Evolutionary conservation across 2,329 filamentous ascomycete genomes (phyloP).

Genomic region (Aspergillus quadricinctus): DNA sequence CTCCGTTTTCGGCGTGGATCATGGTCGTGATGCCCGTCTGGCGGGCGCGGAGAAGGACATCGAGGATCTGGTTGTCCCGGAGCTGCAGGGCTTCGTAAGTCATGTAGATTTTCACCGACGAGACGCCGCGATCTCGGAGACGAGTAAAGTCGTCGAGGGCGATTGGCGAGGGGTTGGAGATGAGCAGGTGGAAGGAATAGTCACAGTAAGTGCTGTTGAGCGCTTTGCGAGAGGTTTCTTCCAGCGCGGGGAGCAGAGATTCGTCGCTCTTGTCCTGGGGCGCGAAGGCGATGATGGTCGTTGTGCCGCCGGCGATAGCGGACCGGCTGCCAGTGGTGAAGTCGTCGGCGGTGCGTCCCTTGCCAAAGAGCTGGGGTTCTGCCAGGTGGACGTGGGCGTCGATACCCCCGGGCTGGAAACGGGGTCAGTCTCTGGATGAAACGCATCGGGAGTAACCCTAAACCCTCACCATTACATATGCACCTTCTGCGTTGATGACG

Average conservation of each 20-base stretch:
- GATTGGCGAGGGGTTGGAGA: too few relatives aligned
- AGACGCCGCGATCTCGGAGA: slow-evolving; percentile 26
- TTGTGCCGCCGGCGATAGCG: slow-evolving; percentile 56
- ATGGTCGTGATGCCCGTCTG: too few relatives aligned
- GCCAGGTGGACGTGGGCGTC: slow-evolving; percentile 49
- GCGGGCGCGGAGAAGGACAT: too few relatives aligned
- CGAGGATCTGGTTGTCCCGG: slow-evolving; percentile 25
- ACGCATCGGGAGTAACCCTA: background rate
- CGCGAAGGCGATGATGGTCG: slow-evolving; percentile 57
- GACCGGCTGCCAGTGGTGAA: slow-evolving; percentile 50
- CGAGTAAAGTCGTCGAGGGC: too few relatives aligned
- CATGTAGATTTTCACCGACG: slow-evolving; percentile 47
- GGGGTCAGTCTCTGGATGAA: background rate
- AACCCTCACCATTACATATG: slow-evolving; percentile 40
- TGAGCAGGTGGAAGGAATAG: too few relatives aligned
- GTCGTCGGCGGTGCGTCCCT: slow-evolving; percentile 38
- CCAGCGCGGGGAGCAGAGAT: slow-evolving; percentile 33
- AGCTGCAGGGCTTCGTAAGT: slow-evolving; percentile 43
- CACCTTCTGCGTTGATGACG: slow-evolving; percentile 42
- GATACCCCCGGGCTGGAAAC: slow-evolving; percentile 38
- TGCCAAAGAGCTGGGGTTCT: slow-evolving; percentile 27
- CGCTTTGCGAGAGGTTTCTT: slow-evolving; percentile 17
- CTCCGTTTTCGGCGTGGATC: too few relatives aligned
- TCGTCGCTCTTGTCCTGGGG: slow-evolving; percentile 47
- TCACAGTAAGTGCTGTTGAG: slow-evolving; percentile 14